phyloP scores from a whole-genome alignment of 2,329 filamentous ascomycete species.

The Colletotrichum viniferum region DNA sequence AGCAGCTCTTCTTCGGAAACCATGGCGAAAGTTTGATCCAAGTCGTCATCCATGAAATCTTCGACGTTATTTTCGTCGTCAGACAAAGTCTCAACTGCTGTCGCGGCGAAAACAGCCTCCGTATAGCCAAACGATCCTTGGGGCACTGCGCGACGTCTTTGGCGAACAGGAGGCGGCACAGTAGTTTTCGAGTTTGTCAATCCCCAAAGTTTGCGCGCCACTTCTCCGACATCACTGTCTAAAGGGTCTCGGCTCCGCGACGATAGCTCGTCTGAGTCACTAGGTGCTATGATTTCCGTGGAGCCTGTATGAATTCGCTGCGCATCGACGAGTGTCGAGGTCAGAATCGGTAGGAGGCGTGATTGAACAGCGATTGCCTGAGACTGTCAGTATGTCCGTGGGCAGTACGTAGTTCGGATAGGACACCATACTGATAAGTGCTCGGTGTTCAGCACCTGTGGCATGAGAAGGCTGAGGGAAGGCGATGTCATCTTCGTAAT shows the following conservation, averaged over 20 bases:
- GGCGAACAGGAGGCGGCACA: not conserved
- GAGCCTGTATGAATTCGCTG: not conserved
- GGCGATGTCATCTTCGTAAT: not conserved
- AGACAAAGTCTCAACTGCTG: not conserved
- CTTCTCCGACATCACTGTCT: not conserved
- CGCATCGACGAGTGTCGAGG: conserved; percentile 29
- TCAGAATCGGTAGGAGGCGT: conserved; percentile 29
- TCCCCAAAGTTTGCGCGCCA: not conserved
- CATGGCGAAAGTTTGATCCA: not conserved
- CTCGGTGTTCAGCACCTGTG: not conserved
- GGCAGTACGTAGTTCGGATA: not conserved
- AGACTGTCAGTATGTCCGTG: not conserved
- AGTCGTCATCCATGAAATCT: conserved; percentile 16
- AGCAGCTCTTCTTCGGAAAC: not conserved
- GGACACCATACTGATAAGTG: not conserved
- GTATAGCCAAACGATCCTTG: not conserved
- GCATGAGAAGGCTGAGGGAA: not conserved
- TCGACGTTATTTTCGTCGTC: not conserved
- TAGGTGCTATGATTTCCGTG: not conserved
- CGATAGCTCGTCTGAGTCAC: not conserved
- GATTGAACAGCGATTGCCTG: conserved; percentile 18
- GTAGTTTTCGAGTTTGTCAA: not conserved
- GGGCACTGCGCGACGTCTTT: not conserved
- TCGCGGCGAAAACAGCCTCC: not conserved
- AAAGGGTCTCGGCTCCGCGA: not conserved